These are phyloP conservation scores for Huntiella abstrusa DNA, from an alignment of 2,329 filamentous ascomycete species.

Conservation along the genomic window DNA sequence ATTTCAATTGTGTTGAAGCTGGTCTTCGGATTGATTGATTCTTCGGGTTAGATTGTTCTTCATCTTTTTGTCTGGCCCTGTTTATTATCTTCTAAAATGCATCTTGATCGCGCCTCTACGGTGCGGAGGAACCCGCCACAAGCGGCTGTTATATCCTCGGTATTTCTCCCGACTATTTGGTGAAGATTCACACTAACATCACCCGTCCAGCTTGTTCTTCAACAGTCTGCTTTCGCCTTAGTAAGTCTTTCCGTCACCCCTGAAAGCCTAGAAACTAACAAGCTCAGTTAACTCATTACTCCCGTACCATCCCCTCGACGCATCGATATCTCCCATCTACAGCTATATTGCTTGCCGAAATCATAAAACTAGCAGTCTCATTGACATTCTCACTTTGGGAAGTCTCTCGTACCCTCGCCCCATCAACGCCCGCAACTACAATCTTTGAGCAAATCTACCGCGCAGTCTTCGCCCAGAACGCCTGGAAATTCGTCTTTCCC, in stretches of 20 bases:
- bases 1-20: too few relatives aligned
- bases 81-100: too few relatives aligned
- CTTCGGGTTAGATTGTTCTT: too few relatives aligned
- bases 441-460: conserved; percentile 64
- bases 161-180: background rate
- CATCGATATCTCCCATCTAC: conserved; percentile 88
- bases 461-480: conserved; percentile 71
- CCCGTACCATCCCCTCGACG: conserved; percentile 29
- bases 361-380: conserved; percentile 75
- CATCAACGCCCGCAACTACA: conserved; percentile 61
- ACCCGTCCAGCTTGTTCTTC: background rate
- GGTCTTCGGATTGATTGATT: too few relatives aligned
- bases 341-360: conserved; percentile 81
- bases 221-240: background rate
- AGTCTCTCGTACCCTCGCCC: conserved; percentile 55
- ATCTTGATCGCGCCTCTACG: too few relatives aligned
- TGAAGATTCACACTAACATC: background rate
- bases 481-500: conserved; percentile 86
- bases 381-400: conserved; percentile 79
- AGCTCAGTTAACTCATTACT: conserved; percentile 44
- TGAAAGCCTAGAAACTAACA: background rate
- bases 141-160: too few relatives aligned
- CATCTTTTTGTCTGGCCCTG: too few relatives aligned
- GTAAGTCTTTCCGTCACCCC: background rate
- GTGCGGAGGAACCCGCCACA: too few relatives aligned